phyloP scores from a whole-genome alignment of 352 stramenopile genomes.

The Phytophthora hibernalis region DNA sequence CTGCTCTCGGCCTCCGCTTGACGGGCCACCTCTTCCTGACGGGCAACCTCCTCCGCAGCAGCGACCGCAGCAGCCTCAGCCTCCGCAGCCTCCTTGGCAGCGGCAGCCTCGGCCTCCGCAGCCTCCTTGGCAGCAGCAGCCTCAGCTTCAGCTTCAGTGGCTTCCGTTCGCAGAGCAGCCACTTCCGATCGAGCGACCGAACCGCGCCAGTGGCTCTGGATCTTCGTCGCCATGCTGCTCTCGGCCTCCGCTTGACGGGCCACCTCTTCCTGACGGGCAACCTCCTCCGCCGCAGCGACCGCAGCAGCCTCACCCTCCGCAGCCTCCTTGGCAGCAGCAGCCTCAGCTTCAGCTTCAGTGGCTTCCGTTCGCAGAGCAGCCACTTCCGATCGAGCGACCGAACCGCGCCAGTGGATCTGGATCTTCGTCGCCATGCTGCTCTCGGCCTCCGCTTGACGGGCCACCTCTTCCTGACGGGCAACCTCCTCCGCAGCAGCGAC shows the following conservation, averaged over 20 bases:
- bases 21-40: not conserved
- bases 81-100: constrained; percentile 11
- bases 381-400: not conserved
- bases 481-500: too few relatives aligned
- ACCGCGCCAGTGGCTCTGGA: constrained; percentile 43
- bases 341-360: constrained; percentile 1
- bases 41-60: not conserved
- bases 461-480: not conserved
- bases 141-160: not conserved
- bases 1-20: constrained; percentile 11
- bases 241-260: constrained; percentile 2
- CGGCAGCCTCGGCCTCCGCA: too few relatives aligned
- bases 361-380: not conserved
- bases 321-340: too few relatives aligned
- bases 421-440: not conserved
- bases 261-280: constrained; percentile 15
- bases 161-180: constrained; percentile 7
- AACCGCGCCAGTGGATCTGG: not conserved
- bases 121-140: constrained; percentile 4
- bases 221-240: constrained; percentile 34
- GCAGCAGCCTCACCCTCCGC: not conserved
- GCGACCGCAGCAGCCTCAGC: not conserved
- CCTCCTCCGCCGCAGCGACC: constrained; percentile 14
- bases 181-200: constrained; percentile 20
- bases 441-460: not conserved